A percentile compares a stretch with the other conserved stretches of the same genome.
Evolutionary conservation across 176 grass and related monocot genomes (phyloP).

Genomic region (Neostapfia colusana): DNA sequence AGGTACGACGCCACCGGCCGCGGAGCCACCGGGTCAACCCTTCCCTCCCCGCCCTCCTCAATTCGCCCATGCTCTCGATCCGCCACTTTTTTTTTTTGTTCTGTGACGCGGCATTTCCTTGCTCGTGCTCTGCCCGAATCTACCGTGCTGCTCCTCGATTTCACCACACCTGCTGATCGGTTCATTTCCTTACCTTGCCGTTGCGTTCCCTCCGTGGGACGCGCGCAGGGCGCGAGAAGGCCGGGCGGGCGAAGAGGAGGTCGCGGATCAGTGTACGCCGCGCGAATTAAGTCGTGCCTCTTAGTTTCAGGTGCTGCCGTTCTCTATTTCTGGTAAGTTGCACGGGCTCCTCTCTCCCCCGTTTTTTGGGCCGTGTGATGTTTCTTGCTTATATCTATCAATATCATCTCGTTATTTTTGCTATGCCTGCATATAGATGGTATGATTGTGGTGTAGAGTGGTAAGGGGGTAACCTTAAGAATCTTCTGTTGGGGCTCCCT

Average conservation of each 20-base stretch:
- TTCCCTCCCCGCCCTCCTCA: too few relatives aligned
- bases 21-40: neutral
- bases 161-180: neutral
- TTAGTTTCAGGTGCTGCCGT: neutral
- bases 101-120: neutral
- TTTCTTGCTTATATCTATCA: neutral
- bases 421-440: neutral
- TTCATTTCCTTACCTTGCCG: neutral
- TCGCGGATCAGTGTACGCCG: neutral
- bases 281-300: slow-evolving; percentile 14
- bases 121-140: slow-evolving; percentile 24
- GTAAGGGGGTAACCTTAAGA: neutral
- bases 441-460: neutral
- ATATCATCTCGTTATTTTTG: neutral
- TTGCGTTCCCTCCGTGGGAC: neutral
- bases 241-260: neutral
- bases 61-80: neutral
- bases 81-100: neutral
- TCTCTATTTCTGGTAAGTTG: neutral
- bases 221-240: neutral
- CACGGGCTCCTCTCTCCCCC: neutral
- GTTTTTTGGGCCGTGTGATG: neutral
- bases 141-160: neutral
- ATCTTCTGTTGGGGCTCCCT: neutral
- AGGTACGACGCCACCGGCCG: slow-evolving; percentile 8